Conservation (phyloP, 2,329 filamentous ascomycete species). For the Pleomassaria siparia region DNA sequence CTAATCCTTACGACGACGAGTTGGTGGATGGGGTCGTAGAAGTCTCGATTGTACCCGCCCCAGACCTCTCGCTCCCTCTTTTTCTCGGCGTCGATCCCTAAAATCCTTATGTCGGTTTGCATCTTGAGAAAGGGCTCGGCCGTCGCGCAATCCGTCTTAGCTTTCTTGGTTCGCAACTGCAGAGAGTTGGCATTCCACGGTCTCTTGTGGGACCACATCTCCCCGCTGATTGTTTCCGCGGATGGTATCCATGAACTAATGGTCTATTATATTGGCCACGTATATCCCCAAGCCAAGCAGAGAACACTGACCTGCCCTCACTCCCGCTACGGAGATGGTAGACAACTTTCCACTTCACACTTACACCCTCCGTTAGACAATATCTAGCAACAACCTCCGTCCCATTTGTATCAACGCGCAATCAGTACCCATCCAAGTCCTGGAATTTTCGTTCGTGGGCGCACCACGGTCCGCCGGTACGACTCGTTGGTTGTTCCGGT, state of each 20-base stretch:
- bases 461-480: not conserved
- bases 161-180: not conserved
- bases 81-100: not conserved
- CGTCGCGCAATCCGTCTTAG: constrained; percentile 1
- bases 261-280: too few species aligned
- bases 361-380: not conserved
- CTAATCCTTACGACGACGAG: constrained; percentile 1
- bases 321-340: not conserved
- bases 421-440: not conserved
- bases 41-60: not conserved
- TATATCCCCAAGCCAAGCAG: not conserved
- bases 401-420: not conserved
- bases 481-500: not conserved
- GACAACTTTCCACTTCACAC: constrained; percentile 4
- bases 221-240: not conserved
- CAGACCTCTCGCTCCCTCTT: not conserved
- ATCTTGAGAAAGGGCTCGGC: constrained; percentile 5
- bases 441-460: constrained; percentile 3
- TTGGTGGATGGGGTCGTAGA: constrained; percentile 2
- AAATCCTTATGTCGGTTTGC: constrained; percentile 3
- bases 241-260: too few species aligned
- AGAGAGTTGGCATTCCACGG: not conserved
- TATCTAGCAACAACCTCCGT: constrained; percentile 5
- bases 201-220: not conserved
- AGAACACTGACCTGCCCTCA: not conserved